These are phyloP conservation scores for Leccinum solheimii DNA, from an alignment of 1,284 basidiomycete species.

Conservation along the genomic window DNA sequence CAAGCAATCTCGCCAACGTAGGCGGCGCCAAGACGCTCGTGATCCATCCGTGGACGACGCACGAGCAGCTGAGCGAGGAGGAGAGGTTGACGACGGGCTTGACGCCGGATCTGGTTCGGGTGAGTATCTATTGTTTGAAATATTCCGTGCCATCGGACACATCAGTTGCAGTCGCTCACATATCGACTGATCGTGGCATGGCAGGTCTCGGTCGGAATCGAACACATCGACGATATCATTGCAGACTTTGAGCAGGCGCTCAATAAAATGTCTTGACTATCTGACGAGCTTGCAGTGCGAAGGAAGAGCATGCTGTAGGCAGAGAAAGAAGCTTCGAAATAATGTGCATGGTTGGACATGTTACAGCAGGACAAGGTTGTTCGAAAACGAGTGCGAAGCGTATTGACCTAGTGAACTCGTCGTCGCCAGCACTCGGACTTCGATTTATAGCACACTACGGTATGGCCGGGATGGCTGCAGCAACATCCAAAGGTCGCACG, in stretches of 20 bases:
- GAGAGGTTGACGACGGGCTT: constrained; percentile 76
- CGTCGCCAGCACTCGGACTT: constrained; percentile 27
- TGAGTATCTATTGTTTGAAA: constrained; percentile 37
- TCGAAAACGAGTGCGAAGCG: no score
- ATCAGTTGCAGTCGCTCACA: not conserved
- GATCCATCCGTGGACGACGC: constrained; percentile 82
- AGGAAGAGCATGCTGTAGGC: not conserved
- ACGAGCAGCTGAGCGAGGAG: constrained; percentile 71
- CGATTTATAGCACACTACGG: not conserved
- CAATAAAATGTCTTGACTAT: not conserved
- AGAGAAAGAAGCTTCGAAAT: no score
- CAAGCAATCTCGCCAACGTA: constrained; percentile 78
- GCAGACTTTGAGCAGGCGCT: constrained; percentile 69
- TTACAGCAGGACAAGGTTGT: no score
- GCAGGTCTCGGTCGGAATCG: constrained; percentile 63
- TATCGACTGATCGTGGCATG: no score
- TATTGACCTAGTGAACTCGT: no score
- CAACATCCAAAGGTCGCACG: constrained; percentile 16
- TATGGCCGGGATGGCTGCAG: no score
- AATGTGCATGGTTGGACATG: no score
- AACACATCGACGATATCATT: constrained; percentile 83
- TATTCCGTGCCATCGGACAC: no score
- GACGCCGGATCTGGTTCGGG: constrained; percentile 79
- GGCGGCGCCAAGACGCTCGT: constrained; percentile 82
- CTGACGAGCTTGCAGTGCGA: not conserved